Base-by-base conservation (phyloP, 495 filamentous ascomycete species). In the Pyrenula massariospora region DNA sequence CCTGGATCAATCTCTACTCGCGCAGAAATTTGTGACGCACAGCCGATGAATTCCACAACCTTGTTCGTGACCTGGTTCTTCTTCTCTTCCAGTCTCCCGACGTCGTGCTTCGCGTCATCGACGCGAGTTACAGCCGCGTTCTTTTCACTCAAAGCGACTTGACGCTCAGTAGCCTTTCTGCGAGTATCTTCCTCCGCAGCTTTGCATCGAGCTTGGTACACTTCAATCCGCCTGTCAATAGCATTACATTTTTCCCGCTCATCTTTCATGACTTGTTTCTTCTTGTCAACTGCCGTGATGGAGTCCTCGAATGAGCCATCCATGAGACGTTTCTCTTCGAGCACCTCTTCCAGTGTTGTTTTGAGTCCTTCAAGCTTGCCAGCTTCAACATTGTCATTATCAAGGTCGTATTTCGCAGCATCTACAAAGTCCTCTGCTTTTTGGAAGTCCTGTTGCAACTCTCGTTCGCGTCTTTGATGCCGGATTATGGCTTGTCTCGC, bases 1-100 rank as follows among this genome's bases (percentile, higher is more conserved):
- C 83, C 83, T 54, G 78, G 72, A 48, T 83, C 80, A 52, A 96
- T 77, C 11, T 77, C 65, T 57, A 91, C 80, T 47, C 91, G 80
- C 48, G 67, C 59, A 24, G 73, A 84, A 22, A 91, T 64, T 53
- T 67, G 25, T 57, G 62, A 63, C 50, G 90, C 90, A 57, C 85
- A 68, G 19, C 65, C 65, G n/a, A 60, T 81, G 60, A 80, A 85
- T 0, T 82, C 70, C 0, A 70, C 62, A 15, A 91, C 76, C 1
- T 58, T 58, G 2, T 66, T 71, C 31, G 59, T 63, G 24, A 78
- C 66, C 12, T 75, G 69, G 1, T 81, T 73, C 12, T 63, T 72
- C 54, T 77, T 76, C 22, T 65, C 59, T 56, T 82, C 68, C 3
- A 77, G 66, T 3, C 59, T 61, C n/a, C 56, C 56, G 60, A 76